Percentiles rank a stretch among this genome's conserved stretches.
Evolutionary conservation across 192 early-diverging fungal genomes (phyloP).

Genomic region (Backusella tuberculispora): DNA sequence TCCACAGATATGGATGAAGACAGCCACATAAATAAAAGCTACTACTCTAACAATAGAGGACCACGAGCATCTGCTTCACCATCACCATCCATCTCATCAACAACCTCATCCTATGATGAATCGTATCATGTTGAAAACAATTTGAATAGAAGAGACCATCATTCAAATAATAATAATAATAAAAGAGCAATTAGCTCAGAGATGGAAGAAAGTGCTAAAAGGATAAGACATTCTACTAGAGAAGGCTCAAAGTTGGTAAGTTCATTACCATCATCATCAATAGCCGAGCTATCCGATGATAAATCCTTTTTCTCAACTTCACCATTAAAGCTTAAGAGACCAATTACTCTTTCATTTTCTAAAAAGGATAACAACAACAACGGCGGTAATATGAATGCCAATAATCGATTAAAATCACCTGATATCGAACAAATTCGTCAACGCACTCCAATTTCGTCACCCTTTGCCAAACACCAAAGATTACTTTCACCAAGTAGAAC

Average conservation of each 20-base stretch:
- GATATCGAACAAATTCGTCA: too few relatives aligned
- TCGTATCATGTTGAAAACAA: too few relatives aligned
- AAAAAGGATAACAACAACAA: neutral
- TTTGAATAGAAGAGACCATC: neutral
- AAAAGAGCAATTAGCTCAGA: neutral
- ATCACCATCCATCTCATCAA: neutral
- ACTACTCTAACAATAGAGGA: neutral
- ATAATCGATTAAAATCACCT: neutral
- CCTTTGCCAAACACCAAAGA: too few relatives aligned
- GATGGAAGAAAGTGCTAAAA: neutral
- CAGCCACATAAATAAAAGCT: neutral
- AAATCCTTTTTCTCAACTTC: neutral
- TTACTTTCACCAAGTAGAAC: neutral
- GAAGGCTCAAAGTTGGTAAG: neutral
- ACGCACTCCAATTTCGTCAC: too few relatives aligned
- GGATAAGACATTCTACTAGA: neutral
- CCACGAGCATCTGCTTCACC: neutral
- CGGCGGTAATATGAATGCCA: neutral
- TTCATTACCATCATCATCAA: neutral
- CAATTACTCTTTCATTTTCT: neutral
- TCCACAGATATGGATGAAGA: neutral
- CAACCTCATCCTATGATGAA: neutral
- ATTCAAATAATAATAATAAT: neutral
- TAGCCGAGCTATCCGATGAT: neutral
- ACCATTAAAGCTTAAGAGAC: neutral